phyloP scores from a whole-genome alignment of 768 basidiomycete species.

The Russula sp. region DNA sequence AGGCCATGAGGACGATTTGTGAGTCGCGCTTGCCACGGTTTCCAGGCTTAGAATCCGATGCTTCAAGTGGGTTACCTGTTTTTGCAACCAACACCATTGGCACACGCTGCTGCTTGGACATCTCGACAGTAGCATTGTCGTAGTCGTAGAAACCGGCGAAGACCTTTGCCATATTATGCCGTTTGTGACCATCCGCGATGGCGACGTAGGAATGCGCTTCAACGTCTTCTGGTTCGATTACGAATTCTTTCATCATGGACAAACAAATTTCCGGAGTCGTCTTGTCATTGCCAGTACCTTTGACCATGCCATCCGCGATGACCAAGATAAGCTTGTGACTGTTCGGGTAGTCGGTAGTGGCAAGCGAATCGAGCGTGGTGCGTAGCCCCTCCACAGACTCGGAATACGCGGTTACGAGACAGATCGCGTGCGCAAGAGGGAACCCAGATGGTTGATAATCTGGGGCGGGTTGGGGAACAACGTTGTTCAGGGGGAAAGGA shows the following conservation, averaged over 20 bases:
- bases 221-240: conserved; percentile 73
- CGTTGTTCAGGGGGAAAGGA: conserved; percentile 86
- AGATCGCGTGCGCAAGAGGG: conserved; percentile 88
- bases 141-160: conserved; percentile 97
- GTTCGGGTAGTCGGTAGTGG: conserved; percentile 98
- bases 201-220: conserved; percentile 95
- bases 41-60: conserved; percentile 86
- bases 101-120: conserved; percentile 91
- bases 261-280: conserved; percentile 93
- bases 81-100: conserved; percentile 96
- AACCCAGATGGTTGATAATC: conserved; percentile 96
- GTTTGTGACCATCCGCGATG: conserved; percentile 98
- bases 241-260: conserved; percentile 94
- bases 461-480: conserved; percentile 85
- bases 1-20: conserved; percentile 95
- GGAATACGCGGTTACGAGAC: conserved; percentile 96
- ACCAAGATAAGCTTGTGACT: conserved; percentile 93
- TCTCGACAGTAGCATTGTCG: conserved; percentile 82
- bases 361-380: conserved; percentile 96
- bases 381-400: conserved; percentile 94
- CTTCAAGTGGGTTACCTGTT: conserved; percentile 86
- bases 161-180: conserved; percentile 99
- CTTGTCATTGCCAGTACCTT: conserved; percentile 82
- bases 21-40: conserved; percentile 98
- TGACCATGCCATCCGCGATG: conserved; percentile 97